Evolutionary conservation across 2,329 filamentous ascomycete genomes (phyloP).

Genomic region (Calonectria ilicicola): DNA sequence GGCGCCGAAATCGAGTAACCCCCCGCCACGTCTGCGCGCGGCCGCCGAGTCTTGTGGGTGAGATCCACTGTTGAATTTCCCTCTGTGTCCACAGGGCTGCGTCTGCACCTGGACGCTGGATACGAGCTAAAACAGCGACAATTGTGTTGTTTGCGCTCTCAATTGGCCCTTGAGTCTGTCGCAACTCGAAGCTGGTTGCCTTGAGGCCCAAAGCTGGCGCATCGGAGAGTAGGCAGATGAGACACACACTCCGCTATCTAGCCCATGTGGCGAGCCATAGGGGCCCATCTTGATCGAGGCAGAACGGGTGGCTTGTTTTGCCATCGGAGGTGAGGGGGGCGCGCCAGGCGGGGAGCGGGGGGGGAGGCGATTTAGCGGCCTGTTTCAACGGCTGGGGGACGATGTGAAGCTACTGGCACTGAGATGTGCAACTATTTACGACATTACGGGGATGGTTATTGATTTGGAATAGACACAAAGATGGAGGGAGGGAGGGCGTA

Average conservation of each 20-base stretch:
- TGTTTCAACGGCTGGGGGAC: background rate
- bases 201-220: slow-evolving; percentile 6
- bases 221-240: background rate
- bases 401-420: background rate
- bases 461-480: background rate
- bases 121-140: background rate
- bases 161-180: slow-evolving; percentile 2
- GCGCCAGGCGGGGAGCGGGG: background rate
- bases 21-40: slow-evolving; percentile 9
- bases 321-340: background rate
- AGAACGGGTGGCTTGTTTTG: slow-evolving; percentile 5
- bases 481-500: background rate
- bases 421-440: background rate
- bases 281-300: background rate
- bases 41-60: background rate
- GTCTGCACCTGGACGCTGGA: background rate
- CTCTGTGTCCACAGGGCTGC: background rate
- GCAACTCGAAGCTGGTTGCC: background rate
- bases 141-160: background rate
- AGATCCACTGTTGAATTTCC: slow-evolving; percentile 5
- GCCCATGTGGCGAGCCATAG: slow-evolving; percentile 7
- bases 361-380: background rate
- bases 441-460: background rate
- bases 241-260: background rate
- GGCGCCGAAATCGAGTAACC: background rate